phyloP scores from a whole-genome alignment of 352 stramenopile genomes.

The Pythium phragmiticola region DNA sequence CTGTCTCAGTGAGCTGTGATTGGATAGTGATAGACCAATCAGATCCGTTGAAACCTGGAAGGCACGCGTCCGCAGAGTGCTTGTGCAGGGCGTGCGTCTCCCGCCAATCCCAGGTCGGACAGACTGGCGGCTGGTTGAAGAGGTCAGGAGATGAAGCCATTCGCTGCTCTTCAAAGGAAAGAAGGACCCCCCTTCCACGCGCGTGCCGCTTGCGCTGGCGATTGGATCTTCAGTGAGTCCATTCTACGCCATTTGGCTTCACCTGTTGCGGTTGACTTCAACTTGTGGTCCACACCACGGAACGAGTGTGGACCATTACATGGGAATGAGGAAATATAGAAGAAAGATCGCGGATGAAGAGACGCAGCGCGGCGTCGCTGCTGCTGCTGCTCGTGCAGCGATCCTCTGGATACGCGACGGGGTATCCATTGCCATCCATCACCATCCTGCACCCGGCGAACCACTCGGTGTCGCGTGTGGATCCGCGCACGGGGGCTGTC shows the following conservation, averaged over 20 bases:
- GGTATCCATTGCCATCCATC: background rate
- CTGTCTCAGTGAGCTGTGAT: background rate
- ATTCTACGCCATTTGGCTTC: background rate
- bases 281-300: conserved; percentile 12
- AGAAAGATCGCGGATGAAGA: background rate
- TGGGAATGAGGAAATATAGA: too few species aligned
- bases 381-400: conserved; percentile 1
- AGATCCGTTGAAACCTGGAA: background rate
- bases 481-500: conserved; percentile 19
- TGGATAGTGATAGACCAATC: conserved; percentile 6
- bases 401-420: background rate
- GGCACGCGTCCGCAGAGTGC: conserved; percentile 11
- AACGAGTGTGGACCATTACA: conserved; percentile 2
- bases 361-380: background rate
- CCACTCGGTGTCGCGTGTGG: conserved; percentile 38
- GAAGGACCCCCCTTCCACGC: background rate
- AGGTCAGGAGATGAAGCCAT: conserved; percentile 4
- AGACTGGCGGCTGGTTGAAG: background rate
- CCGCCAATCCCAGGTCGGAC: conserved; percentile 9
- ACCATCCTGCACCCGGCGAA: conserved; percentile 24
- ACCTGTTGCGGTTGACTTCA: background rate
- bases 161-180: background rate
- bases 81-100: background rate
- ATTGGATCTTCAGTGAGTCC: conserved; percentile 10
- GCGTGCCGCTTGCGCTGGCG: conserved; percentile 18